These are phyloP conservation scores for Mercurialis annua DNA, from an alignment of 345 rosid species.

Conservation along the genomic window DNA sequence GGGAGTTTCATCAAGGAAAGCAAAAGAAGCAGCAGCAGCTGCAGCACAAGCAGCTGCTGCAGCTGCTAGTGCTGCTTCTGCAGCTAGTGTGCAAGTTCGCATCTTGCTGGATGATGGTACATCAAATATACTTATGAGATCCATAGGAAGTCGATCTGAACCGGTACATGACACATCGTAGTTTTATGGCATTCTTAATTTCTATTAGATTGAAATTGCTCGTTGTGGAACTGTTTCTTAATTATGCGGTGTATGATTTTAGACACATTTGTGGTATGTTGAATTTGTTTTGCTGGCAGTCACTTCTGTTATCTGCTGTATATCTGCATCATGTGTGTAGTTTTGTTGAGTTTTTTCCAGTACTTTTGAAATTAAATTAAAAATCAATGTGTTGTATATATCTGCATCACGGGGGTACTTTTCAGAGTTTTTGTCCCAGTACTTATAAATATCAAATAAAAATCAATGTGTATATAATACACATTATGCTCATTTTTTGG, in stretches of 20 bases:
- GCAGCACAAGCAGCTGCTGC: conserved; percentile 97
- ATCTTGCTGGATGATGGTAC: conserved; percentile 98
- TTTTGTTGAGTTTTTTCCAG: not conserved
- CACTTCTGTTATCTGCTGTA: not conserved
- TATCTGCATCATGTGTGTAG: not conserved
- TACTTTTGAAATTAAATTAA: not conserved
- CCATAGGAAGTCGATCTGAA: conserved; percentile 85
- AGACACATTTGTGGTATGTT: not conserved
- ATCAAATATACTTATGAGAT: conserved; percentile 92
- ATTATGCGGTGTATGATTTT: not conserved
- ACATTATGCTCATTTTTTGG: not conserved
- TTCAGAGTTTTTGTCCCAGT: not conserved
- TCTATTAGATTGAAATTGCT: not conserved
- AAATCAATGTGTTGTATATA: not conserved
- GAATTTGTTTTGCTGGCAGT: not conserved
- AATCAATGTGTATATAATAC: not conserved
- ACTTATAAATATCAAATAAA: not conserved
- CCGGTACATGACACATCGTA: conserved; percentile 56
- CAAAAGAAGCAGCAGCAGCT: conserved; percentile 96
- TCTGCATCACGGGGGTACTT: not conserved
- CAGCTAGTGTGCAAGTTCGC: conserved; percentile 97
- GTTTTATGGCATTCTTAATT: conserved; percentile 14
- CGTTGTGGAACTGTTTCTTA: conserved; percentile 8
- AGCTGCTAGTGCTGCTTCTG: conserved; percentile 89
- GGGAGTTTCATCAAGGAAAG: conserved; percentile 85